Evolutionary conservation across 108 stramenopile species (phyloP).

Genomic region (Schizochytrium sp.): DNA sequence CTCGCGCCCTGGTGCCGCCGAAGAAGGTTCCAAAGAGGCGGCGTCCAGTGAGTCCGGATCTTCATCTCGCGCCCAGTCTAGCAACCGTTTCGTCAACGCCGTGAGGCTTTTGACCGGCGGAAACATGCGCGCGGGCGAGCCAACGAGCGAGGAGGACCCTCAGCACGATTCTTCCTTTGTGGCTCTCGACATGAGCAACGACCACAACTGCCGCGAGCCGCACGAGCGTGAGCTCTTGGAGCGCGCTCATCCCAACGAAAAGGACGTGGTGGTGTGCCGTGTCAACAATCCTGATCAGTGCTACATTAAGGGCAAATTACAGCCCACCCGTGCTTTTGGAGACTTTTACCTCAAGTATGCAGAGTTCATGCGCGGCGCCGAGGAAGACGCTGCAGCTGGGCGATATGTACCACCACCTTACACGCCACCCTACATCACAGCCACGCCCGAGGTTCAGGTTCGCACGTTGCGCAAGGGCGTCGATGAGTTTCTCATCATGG

Average conservation of each 20-base stretch:
- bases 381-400: conserved; percentile 36
- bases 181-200: conserved; percentile 41
- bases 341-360: conserved; percentile 56
- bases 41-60: background rate
- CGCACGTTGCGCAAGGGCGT: conserved; percentile 1
- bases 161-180: background rate
- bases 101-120: conserved; percentile 21
- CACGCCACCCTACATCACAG: conserved; percentile 59
- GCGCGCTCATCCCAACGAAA: conserved; percentile 45
- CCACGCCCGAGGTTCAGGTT: conserved; percentile 33
- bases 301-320: conserved; percentile 55
- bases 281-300: conserved; percentile 24
- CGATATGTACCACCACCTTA: conserved; percentile 46
- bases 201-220: conserved; percentile 51
- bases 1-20: background rate
- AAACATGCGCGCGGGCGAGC: background rate
- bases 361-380: conserved; percentile 50
- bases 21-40: too few relatives aligned
- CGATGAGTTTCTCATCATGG: conserved; percentile 59
- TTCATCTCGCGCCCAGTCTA: background rate
- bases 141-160: background rate
- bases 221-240: conserved; percentile 34
- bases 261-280: conserved; percentile 46
- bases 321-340: conserved; percentile 50
- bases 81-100: background rate